Base-by-base conservation (phyloP, 441 rosid species). In the Biscutella laevigata region DNA sequence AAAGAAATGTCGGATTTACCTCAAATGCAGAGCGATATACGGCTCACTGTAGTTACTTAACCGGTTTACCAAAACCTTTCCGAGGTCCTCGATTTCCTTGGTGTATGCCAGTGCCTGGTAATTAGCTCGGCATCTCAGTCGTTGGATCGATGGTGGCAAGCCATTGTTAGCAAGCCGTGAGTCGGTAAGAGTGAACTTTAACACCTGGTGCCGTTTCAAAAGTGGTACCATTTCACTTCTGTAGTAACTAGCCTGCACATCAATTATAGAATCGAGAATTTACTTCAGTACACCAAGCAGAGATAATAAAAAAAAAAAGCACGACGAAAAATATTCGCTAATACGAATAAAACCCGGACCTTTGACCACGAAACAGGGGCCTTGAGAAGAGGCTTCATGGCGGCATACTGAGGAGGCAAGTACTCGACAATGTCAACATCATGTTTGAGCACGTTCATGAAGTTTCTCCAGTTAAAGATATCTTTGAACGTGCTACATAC, bases 311-410 rank as follows among this genome's bases (percentile, higher is more conserved):
- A 11, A 68, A 20, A 20, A 81, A 91, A 83, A 66, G 73, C 0
- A 94, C 82, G 86, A 86, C 83, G 9, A 91, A 85, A 64, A 88
- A 37, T 25, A 1, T 24, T 15, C 28, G 4, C 21, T 11, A 26
- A 26, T 21, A 29, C 21, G 9, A 27, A 46, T 17, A 16, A 26
- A 54, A 13, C 26, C 6, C 76, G 15, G 19, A 91, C 98, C 98
- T 82, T 92, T 0, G 98, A 92, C 98, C 98, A 92, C n/a, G 98
- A 92, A 67, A 92, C 69, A 28, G 98, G 98, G 36, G 96, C 94
- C 75, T 79, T 92, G 52, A 67, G 32, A 28, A 76, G 74, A 36
- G 91, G 94, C 62, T 79, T 79, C 70, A 62, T 69, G n/a, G 64
- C 46, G 9, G 80, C 71, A 36, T 69, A 77, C 25, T 58, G 53